Evolutionary conservation across 1,139 yeast species (phyloP), one percentile per base, ranked within the genome.

Genomic region (Pichia sp.): DNA sequence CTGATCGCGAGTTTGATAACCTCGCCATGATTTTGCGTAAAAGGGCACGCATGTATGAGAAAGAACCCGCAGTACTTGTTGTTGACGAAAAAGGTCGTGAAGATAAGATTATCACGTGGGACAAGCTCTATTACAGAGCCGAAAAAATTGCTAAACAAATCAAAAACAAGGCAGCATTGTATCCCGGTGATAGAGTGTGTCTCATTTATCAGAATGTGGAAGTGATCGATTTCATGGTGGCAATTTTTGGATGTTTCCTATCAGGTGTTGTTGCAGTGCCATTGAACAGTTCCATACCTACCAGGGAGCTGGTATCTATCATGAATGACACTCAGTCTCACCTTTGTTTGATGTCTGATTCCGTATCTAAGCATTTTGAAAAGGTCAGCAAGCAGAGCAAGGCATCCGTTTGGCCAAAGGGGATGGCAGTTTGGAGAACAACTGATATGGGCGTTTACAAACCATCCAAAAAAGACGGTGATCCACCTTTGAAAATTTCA

Each of bases 251-350:
- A 3, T 88, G 97, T 55, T 86, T 91, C 50, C 65, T 91, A 45
- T 94, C 96, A 0, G 96, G 95, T 1, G 84, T 86, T 27, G 88
- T 93, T 1, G 97, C 97, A 0, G 93, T 93, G 10, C 98, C 98
- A 0, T 75, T 87, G 30, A 83, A 84, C 36, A 81, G 87, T 35
- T 82, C 82, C 36, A 54, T 62, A 2, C 67, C 74, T 12, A 75
- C 81, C 29, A 65, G 64, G 35, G 95, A 86, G 47, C 77, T 85
- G 35, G 67, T 77, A 16, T 79, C 76, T 41, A 82, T 88, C 28
- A 72, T 91, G 54, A 72, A 72, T 34, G 67, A 74, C 32, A 85
- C 97, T 0, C 84, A 80, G 42, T 70, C 94, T 1, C 87, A 82
- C 53, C 63, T 85, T 41, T 79, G 88, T 33, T 63, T 93, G 27